Evolutionary conservation across 495 filamentous ascomycete species (phyloP).

Genomic region (Achaetomiella virescens): DNA sequence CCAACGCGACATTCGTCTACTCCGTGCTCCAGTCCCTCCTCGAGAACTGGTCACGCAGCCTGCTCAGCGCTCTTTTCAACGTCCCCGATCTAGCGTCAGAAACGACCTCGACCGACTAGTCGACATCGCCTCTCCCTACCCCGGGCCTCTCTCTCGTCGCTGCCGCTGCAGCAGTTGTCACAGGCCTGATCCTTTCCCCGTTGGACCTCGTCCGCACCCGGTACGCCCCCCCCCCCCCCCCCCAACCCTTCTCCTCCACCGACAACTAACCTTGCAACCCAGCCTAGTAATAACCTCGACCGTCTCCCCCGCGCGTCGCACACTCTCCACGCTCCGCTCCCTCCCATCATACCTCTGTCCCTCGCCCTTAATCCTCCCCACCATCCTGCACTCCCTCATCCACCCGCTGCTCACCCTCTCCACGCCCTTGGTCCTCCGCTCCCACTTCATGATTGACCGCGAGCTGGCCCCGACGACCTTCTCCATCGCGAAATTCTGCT

Average conservation of each 20-base stretch:
- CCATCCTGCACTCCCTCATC: constrained; percentile 77
- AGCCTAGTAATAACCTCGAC: constrained; percentile 75
- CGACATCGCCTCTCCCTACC: constrained; percentile 64
- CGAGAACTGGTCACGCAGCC: constrained; percentile 77
- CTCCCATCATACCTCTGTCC: constrained; percentile 75
- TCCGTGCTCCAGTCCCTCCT: constrained; percentile 75
- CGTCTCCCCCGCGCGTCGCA: constrained; percentile 57
- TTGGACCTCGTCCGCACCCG: constrained; percentile 86
- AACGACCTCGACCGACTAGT: constrained; percentile 45
- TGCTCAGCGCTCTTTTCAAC: constrained; percentile 76
- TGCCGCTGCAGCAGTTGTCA: constrained; percentile 72
- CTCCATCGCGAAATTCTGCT: constrained; percentile 68
- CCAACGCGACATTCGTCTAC: constrained; percentile 86
- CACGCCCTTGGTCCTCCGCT: constrained; percentile 74
- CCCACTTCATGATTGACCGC: constrained; percentile 71
- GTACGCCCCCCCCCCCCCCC: constrained; percentile 28
- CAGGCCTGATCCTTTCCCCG: constrained; percentile 73
- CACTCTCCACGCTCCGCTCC: constrained; percentile 64
- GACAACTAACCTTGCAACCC: neutral
- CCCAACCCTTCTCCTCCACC: neutral
- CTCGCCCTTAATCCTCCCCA: constrained; percentile 63
- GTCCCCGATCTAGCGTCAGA: constrained; percentile 66
- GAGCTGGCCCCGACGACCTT: constrained; percentile 73
- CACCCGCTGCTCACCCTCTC: constrained; percentile 73
- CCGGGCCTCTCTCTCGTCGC: constrained; percentile 70